Base-by-base conservation (phyloP, 148 eudicot species). In the Fallopia convolvulus region DNA sequence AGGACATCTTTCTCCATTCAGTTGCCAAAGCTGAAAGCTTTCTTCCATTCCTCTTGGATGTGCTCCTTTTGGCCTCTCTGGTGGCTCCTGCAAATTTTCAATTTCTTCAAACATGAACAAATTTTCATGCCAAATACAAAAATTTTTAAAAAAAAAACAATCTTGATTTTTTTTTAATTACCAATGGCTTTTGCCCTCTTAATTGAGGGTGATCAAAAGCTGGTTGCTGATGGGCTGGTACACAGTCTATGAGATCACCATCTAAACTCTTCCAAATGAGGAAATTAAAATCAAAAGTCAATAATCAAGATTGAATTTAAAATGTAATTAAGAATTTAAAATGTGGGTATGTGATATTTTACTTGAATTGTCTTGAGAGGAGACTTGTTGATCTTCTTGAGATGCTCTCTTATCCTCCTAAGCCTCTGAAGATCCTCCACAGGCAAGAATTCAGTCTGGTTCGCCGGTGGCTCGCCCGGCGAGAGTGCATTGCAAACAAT, bases 231-330 rank as follows among this genome's bases (percentile, higher is more conserved):
- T 94, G 91, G 71, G 89, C 63, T 74, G 61, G 55, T 1, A 94
- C 85, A 82, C 99, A 94, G 80, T 94, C 99, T 81, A 94, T 88
- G 60, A 91, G 42, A 89, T 94, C 99, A 10, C 99, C 99, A 79
- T 94, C 97, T 53, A 89, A 80, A 79, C 99, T 94, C 99, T 94
- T 86, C 33, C 44, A 68, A 36, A 68, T 2, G 14, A 4, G 65
- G 17, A 68, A 36, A 26, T n/a, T n/a, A n/a, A 68, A 33, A 1
- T 4, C 44, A 36, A 68, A 68, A 11, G 21, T 68, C 7, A 66
- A 6, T 15, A 6, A 26, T 26, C 30, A 26, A 66, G 8, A 33
- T 4, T 36, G 3, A 68, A 12, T 68, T 11, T 0, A 48, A 2
- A 48, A 48, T 48, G 14, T 10, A 48, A 48, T 4, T 13, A 10